These are phyloP conservation scores for Apiospora saccharicola DNA, from an alignment of 2,329 filamentous ascomycete species.

Conservation along the genomic window DNA sequence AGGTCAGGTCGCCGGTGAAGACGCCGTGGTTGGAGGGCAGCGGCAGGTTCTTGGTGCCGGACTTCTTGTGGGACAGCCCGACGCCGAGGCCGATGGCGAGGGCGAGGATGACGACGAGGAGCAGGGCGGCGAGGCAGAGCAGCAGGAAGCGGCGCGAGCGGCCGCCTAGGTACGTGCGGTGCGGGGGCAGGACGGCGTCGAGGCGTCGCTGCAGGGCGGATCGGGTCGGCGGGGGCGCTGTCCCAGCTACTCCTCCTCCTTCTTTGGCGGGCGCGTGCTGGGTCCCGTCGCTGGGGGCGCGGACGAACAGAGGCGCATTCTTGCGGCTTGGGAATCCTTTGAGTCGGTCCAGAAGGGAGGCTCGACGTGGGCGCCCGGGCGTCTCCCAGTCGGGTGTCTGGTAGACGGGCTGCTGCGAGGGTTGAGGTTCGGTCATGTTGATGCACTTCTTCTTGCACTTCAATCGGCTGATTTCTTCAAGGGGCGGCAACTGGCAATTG, in stretches of 20 bases:
- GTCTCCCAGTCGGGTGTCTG: constrained; percentile 32
- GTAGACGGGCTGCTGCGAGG: constrained; percentile 28
- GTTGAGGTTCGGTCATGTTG: constrained; percentile 7
- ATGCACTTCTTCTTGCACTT: not conserved
- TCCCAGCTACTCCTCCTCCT: not conserved
- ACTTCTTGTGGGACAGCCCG: constrained; percentile 32
- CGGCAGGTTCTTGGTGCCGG: constrained; percentile 30
- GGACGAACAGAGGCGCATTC: not conserved
- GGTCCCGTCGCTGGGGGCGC: not conserved
- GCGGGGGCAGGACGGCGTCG: constrained; percentile 35
- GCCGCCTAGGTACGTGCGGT: constrained; percentile 37
- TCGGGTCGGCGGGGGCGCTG: not conserved
- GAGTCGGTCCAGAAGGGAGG: constrained; percentile 26
- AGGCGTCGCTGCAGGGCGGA: constrained; percentile 31
- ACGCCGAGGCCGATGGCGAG: constrained; percentile 39
- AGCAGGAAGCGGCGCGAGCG: constrained; percentile 36
- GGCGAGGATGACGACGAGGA: constrained; percentile 34
- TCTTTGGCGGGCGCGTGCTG: constrained; percentile 1
- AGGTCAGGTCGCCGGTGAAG: constrained; percentile 73
- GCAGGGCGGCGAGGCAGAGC: constrained; percentile 32
- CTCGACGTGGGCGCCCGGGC: constrained; percentile 23
- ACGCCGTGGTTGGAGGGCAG: constrained; percentile 32
- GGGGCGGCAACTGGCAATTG: not conserved
- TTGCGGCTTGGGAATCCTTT: not conserved
- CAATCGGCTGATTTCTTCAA: not conserved